These are phyloP conservation scores for Fraxinus baroniana DNA, from an alignment of 305 asterid genomes.

Conservation along the genomic window DNA sequence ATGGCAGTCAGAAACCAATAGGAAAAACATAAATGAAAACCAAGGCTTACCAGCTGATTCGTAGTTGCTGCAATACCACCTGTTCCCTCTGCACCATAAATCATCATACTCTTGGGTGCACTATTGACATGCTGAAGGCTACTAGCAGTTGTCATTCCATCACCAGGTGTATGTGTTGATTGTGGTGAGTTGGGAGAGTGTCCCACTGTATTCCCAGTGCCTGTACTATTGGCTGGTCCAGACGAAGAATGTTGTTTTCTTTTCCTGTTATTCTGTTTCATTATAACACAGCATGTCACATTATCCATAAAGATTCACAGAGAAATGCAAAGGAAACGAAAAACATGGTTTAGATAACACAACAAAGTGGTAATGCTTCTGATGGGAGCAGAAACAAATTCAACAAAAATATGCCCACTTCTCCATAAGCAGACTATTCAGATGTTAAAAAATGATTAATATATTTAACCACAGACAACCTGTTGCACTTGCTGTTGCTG, in stretches of 20 bases:
- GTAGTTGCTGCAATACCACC: constrained; percentile 91
- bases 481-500: constrained; percentile 84
- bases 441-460: constrained; percentile 8
- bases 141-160: constrained; percentile 74
- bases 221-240: constrained; percentile 97
- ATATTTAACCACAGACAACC: constrained; percentile 40
- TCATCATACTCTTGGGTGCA: constrained; percentile 73
- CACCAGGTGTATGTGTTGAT: constrained; percentile 95
- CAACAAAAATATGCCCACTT: background rate
- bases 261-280: constrained; percentile 77
- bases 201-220: constrained; percentile 95
- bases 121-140: constrained; percentile 75
- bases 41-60: constrained; percentile 77
- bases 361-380: constrained; percentile 7
- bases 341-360: background rate
- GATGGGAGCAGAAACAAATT: constrained; percentile 8
- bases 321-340: constrained; percentile 7
- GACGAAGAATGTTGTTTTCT: constrained; percentile 95
- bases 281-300: constrained; percentile 15
- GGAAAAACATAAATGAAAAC: constrained; percentile 11
- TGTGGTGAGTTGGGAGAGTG: constrained; percentile 94
- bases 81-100: constrained; percentile 84
- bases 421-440: background rate
- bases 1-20: background rate
- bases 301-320: constrained; percentile 3